phyloP scores from a whole-genome alignment of 192 early-diverging fungal genomes.

The Coemansia aciculifera region DNA sequence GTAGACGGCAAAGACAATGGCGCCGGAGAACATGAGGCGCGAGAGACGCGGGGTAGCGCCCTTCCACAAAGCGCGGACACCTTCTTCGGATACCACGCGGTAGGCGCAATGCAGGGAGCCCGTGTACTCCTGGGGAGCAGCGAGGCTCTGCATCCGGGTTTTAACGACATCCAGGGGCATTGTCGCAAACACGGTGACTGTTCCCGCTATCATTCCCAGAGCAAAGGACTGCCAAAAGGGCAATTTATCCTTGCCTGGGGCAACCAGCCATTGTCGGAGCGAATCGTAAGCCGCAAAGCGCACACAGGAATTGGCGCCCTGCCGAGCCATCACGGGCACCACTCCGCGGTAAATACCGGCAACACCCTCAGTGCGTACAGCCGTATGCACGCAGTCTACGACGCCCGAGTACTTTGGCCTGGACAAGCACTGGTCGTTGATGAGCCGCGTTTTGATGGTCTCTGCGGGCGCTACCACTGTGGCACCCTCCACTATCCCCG shows the following conservation, averaged over 20 bases:
- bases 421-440: conserved; percentile 80
- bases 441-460: conserved; percentile 95
- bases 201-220: conserved; percentile 84
- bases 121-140: conserved; percentile 67
- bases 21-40: conserved; percentile 63
- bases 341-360: conserved; percentile 88
- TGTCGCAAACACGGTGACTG: conserved; percentile 91
- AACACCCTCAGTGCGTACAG: conserved; percentile 72
- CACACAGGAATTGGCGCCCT: conserved; percentile 95
- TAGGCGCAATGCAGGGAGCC: conserved; percentile 73
- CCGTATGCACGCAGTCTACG: conserved; percentile 68
- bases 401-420: conserved; percentile 78
- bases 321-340: conserved; percentile 87
- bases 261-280: conserved; percentile 61
- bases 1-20: conserved; percentile 56
- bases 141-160: conserved; percentile 90
- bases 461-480: conserved; percentile 91
- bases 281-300: conserved; percentile 85
- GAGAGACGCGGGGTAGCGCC: conserved; percentile 90
- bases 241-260: conserved; percentile 18
- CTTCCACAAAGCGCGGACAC: conserved; percentile 87
- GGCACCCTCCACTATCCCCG: conserved; percentile 85
- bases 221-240: conserved; percentile 64
- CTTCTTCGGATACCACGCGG: conserved; percentile 73
- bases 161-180: conserved; percentile 99